phyloP scores from a whole-genome alignment of 2,329 filamentous ascomycete species.

The Xylaria hypoxylon region DNA sequence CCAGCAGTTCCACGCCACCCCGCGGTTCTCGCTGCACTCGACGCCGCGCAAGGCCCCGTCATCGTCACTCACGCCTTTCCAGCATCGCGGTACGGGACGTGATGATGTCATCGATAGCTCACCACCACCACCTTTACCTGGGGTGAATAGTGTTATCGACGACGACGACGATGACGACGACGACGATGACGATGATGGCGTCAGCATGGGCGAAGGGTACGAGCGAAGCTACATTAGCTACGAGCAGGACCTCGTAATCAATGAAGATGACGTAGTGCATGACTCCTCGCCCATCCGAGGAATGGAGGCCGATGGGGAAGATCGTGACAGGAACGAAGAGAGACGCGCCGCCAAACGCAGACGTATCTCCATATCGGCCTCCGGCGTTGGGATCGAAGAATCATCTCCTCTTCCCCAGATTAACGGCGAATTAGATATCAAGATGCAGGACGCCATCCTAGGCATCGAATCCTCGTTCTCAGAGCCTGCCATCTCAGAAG shows the following conservation, averaged over 20 bases:
- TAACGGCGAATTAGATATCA: constrained; percentile 30
- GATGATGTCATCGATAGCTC: constrained; percentile 48
- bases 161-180: constrained; percentile 18
- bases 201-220: background rate
- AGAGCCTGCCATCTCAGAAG: background rate
- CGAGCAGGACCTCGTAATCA: constrained; percentile 15
- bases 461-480: constrained; percentile 36
- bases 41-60: constrained; percentile 46
- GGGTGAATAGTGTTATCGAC: constrained; percentile 9
- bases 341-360: constrained; percentile 51
- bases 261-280: constrained; percentile 37
- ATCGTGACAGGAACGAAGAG: constrained; percentile 25
- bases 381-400: constrained; percentile 30
- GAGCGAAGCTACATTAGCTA: constrained; percentile 5
- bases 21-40: constrained; percentile 50
- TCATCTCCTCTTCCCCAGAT: constrained; percentile 10
- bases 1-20: constrained; percentile 51
- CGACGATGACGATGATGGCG: background rate
- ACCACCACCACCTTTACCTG: constrained; percentile 41
- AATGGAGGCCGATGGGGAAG: constrained; percentile 12
- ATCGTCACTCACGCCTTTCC: constrained; percentile 37
- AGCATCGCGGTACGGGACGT: constrained; percentile 35
- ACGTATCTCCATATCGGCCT: constrained; percentile 52
- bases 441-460: constrained; percentile 38
- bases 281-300: constrained; percentile 42